A percentile compares a stretch with the other conserved stretches of the same genome.
Evolutionary conservation across 805 yeast genomes (phyloP).

Genomic region (Candida pseudoglaebosa): DNA sequence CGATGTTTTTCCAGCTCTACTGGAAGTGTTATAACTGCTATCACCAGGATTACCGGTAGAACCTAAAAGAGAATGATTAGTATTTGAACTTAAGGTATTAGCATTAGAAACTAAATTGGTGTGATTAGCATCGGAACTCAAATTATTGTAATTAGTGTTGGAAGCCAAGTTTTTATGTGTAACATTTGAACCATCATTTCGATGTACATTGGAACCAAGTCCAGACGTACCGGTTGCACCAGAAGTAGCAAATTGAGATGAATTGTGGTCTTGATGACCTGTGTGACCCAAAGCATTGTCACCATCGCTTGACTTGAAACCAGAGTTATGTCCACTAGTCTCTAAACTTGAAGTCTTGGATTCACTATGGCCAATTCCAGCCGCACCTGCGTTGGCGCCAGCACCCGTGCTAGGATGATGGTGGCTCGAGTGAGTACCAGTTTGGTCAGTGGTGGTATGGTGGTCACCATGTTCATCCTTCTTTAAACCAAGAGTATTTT

Average conservation of each 20-base stretch:
- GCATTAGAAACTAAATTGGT: constrained; percentile 5
- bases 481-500: constrained; percentile 17
- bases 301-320: constrained; percentile 4
- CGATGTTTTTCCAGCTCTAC: background rate
- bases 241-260: no score
- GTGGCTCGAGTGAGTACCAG: constrained; percentile 17
- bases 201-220: background rate
- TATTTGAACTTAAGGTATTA: constrained; percentile 7
- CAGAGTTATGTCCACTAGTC: constrained; percentile 6
- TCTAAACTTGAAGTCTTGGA: background rate
- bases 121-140: constrained; percentile 8
- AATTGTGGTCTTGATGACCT: no score
- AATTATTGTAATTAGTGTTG: constrained; percentile 1
- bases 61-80: constrained; percentile 8
- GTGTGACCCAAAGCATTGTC: no score
- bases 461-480: constrained; percentile 23
- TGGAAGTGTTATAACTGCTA: background rate
- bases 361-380: constrained; percentile 11
- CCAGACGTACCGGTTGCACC: background rate
- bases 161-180: no score
- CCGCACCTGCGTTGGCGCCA: constrained; percentile 10
- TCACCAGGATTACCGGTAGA: constrained; percentile 7
- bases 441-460: constrained; percentile 29
- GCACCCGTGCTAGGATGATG: constrained; percentile 14
- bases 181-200: no score